A percentile compares a stretch with the other conserved stretches of the same genome.
These are phyloP conservation scores for apple (Malus domestica) DNA, from an alignment of 306 rosid genomes.

Conservation along the genomic window DNA sequence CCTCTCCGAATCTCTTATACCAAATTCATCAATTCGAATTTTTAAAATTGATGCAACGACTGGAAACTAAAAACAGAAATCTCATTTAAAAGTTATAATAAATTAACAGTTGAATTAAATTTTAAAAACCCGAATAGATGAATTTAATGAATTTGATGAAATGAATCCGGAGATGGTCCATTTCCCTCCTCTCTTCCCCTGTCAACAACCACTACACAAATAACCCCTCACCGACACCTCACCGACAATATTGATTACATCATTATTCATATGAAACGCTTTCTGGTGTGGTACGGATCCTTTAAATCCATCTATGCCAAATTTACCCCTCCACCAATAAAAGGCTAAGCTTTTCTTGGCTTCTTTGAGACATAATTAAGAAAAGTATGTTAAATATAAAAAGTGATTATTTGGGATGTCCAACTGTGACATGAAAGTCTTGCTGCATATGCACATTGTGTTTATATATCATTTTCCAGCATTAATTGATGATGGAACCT, in stretches of 20 bases:
- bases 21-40: too few species aligned
- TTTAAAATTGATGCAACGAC: too few species aligned
- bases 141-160: too few species aligned
- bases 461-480: background rate
- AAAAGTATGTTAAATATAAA: background rate
- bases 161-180: too few species aligned
- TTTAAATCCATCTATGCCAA: background rate
- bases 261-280: background rate
- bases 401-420: background rate
- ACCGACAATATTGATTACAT: conserved; percentile 23
- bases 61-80: too few species aligned
- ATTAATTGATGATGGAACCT: background rate
- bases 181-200: too few species aligned
- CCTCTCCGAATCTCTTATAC: too few species aligned
- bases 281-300: background rate
- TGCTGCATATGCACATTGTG: background rate
- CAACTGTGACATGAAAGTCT: background rate
- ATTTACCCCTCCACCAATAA: background rate
- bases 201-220: background rate
- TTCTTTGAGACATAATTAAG: background rate
- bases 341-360: background rate
- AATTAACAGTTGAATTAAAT: too few species aligned
- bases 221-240: conserved; percentile 28
- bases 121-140: too few species aligned
- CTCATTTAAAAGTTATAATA: too few species aligned